Conservation (phyloP, 441 rosid genomes). For the Kokia cookei region DNA sequence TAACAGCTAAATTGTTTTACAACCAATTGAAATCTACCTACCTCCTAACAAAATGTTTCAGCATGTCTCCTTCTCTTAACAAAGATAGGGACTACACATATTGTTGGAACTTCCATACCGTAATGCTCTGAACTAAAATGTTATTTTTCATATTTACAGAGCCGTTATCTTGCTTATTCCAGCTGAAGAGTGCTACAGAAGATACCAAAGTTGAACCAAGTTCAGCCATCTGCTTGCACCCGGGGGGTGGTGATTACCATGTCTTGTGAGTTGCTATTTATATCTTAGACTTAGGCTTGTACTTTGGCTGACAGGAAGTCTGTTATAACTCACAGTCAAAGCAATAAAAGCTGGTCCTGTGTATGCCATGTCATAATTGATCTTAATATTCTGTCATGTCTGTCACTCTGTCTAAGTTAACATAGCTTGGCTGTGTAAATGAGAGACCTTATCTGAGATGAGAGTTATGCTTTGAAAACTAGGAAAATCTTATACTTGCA, state of each 20-base stretch:
- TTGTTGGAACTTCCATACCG: background rate
- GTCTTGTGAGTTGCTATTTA: constrained; percentile 59
- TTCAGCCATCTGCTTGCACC: constrained; percentile 63
- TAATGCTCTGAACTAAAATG: background rate
- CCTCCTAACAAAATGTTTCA: background rate
- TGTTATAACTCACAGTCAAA: background rate
- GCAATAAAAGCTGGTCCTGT: background rate
- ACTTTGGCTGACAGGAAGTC: background rate
- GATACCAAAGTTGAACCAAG: constrained; percentile 49
- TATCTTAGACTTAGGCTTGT: background rate
- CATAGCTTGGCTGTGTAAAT: background rate
- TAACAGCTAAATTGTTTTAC: background rate
- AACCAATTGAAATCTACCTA: background rate
- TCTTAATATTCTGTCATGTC: background rate
- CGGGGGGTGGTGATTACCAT: constrained; percentile 88
- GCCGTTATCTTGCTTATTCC: constrained; percentile 67
- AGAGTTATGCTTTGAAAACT: constrained; percentile 6
- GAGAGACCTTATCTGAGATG: background rate
- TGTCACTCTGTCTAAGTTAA: background rate
- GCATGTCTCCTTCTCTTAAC: background rate
- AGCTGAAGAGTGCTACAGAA: constrained; percentile 71
- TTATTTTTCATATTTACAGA: constrained; percentile 38
- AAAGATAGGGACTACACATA: background rate
- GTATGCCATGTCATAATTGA: background rate
- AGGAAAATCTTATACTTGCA: constrained; percentile 15